phyloP scores from a whole-genome alignment of 352 stramenopile genomes.

The Phytophthora meadii region DNA sequence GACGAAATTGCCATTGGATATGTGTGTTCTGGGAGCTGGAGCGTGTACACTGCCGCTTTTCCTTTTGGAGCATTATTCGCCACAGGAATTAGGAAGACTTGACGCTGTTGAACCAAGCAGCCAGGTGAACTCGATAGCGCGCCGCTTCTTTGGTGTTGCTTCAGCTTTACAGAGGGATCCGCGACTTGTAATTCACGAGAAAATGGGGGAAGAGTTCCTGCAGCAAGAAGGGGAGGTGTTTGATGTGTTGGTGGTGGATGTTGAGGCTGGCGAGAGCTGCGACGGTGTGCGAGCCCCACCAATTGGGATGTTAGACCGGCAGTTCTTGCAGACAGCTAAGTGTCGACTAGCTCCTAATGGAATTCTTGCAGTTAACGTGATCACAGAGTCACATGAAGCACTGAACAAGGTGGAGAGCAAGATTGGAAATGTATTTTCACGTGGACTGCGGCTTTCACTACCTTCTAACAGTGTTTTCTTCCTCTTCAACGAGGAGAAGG shows the following conservation, averaged over 20 bases:
- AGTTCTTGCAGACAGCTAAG: constrained; percentile 44
- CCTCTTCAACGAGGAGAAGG: constrained; percentile 36
- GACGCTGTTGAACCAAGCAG: constrained; percentile 69
- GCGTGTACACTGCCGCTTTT: constrained; percentile 66
- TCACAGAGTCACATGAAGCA: constrained; percentile 46
- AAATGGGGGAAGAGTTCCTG: constrained; percentile 58
- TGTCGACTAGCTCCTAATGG: constrained; percentile 37
- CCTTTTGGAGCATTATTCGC: constrained; percentile 43
- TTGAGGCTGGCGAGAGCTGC: constrained; percentile 56
- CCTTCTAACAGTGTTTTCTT: constrained; percentile 51
- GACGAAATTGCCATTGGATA: constrained; percentile 14
- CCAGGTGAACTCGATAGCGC: constrained; percentile 52
- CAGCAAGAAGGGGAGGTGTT: constrained; percentile 24
- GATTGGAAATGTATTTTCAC: constrained; percentile 38
- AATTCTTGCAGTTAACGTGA: constrained; percentile 69
- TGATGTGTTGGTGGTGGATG: constrained; percentile 69
- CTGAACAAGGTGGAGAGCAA: constrained; percentile 33
- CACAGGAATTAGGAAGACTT: constrained; percentile 36
- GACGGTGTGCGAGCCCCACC: constrained; percentile 51
- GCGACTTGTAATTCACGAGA: constrained; percentile 46
- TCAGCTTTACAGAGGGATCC: constrained; percentile 25
- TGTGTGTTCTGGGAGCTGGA: constrained; percentile 65
- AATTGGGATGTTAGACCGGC: constrained; percentile 43
- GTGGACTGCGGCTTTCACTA: constrained; percentile 40
- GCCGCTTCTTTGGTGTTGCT: constrained; percentile 53